Evolutionary conservation across 2,329 filamentous ascomycete genomes (phyloP).

Genomic region (Hyphodiscus sp.): DNA sequence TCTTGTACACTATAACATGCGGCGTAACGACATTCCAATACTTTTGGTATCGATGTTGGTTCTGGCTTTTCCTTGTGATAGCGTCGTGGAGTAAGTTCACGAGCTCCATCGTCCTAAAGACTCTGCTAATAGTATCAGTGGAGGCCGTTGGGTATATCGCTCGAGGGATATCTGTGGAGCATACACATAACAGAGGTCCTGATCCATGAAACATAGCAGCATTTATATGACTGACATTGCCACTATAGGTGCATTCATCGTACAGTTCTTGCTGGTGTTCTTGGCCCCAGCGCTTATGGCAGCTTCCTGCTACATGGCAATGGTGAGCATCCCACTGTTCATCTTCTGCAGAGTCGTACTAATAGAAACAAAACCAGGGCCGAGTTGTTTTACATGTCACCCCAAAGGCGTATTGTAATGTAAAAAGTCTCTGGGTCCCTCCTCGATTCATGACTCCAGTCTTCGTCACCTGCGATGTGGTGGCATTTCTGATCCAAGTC

Average conservation of each 20-base stretch:
- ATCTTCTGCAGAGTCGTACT: slow-evolving; percentile 19
- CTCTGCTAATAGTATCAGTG: slow-evolving; percentile 1
- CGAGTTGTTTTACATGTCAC: slow-evolving; percentile 37
- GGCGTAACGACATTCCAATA: slow-evolving; percentile 2
- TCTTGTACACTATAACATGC: slow-evolving; percentile 2
- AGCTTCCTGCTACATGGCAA: slow-evolving; percentile 43
- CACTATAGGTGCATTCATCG: slow-evolving; percentile 22
- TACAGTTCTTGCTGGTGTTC: slow-evolving; percentile 35
- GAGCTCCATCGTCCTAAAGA: neutral
- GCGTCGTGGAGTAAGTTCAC: slow-evolving; percentile 4
- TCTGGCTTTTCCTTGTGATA: slow-evolving; percentile 10
- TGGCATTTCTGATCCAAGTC: slow-evolving; percentile 39
- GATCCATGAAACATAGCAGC: neutral
- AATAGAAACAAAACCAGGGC: slow-evolving; percentile 20
- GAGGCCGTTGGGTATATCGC: slow-evolving; percentile 7
- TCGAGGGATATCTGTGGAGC: neutral
- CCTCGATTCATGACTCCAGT: slow-evolving; percentile 38
- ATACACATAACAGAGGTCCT: neutral
- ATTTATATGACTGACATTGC: neutral
- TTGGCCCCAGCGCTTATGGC: slow-evolving; percentile 43
- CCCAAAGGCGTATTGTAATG: slow-evolving; percentile 27
- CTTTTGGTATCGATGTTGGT: slow-evolving; percentile 6
- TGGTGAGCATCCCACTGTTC: slow-evolving; percentile 28
- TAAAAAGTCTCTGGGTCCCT: slow-evolving; percentile 32
- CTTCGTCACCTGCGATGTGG: slow-evolving; percentile 40